A percentile compares a stretch with the other conserved stretches of the same genome.
phyloP scores from a whole-genome alignment of 345 rosid genomes.

The Eucalyptus melliodora region DNA sequence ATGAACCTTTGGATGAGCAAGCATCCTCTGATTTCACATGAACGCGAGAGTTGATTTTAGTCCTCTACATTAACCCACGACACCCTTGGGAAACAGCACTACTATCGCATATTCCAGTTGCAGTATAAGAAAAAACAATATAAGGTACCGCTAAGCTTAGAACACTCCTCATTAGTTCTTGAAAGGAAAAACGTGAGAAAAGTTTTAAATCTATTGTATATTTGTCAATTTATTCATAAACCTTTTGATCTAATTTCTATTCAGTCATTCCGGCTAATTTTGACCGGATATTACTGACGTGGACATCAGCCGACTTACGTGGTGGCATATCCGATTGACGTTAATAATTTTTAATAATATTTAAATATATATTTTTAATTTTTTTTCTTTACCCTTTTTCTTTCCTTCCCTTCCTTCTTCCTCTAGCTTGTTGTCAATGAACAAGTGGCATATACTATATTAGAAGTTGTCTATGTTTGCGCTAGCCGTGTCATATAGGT shows the following conservation, averaged over 20 bases:
- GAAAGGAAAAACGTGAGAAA: background rate
- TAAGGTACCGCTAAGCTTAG: background rate
- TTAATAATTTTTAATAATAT: too few species aligned
- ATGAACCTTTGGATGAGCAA: background rate
- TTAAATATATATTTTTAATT: too few species aligned
- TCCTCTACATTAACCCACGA: background rate
- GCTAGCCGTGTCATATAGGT: rapidly evolving
- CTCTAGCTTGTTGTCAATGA: too few species aligned
- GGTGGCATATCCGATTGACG: rapidly evolving
- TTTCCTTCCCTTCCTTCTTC: too few species aligned
- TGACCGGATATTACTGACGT: too few species aligned
- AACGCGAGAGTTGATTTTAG: background rate
- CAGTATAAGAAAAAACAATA: background rate
- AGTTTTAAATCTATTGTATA: background rate
- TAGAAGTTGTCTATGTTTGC: too few species aligned
- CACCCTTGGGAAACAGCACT: background rate
- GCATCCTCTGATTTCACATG: background rate
- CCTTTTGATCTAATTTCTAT: rapidly evolving
- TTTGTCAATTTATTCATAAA: too few species aligned
- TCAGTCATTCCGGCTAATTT: rapidly evolving
- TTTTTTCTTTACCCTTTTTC: too few species aligned
- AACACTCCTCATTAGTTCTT: background rate
- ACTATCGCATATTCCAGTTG: background rate
- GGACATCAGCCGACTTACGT: too few species aligned
- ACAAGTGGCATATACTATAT: too few species aligned